A percentile compares a stretch with the other conserved stretches of the same genome.
Evolutionary conservation across 352 stramenopile genomes (phyloP).

Genomic region (Phytopythium litorale): DNA sequence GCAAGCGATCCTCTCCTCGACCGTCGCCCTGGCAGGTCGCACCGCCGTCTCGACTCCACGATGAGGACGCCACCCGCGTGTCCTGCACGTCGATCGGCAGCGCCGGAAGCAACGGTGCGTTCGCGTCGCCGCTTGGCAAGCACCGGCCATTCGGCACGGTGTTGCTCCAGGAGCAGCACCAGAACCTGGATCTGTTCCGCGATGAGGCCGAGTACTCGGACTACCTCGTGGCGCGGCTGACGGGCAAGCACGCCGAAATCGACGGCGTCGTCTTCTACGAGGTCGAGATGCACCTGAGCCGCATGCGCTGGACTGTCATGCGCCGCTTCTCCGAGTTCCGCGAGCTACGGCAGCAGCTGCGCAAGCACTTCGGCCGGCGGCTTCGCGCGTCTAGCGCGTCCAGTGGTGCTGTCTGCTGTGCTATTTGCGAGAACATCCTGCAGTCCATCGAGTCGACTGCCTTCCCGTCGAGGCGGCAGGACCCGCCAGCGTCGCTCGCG

Average conservation of each 20-base stretch:
- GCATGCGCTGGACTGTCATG: slow-evolving; percentile 50
- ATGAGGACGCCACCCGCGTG: not conserved
- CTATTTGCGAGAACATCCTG: slow-evolving; percentile 66
- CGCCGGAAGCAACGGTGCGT: not conserved
- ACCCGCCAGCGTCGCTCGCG: slow-evolving; percentile 4
- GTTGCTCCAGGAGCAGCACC: slow-evolving; percentile 26
- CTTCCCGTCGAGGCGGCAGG: slow-evolving; percentile 48
- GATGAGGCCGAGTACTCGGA: slow-evolving; percentile 82
- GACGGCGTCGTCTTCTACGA: slow-evolving; percentile 66
- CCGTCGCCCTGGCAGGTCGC: not conserved
- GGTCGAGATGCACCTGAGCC: slow-evolving; percentile 61
- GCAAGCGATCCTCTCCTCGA: not conserved
- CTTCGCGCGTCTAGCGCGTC: slow-evolving; percentile 16
- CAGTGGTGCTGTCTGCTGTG: slow-evolving; percentile 14
- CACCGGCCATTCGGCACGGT: slow-evolving; percentile 22
- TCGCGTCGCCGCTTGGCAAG: not conserved
- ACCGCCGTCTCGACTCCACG: not conserved
- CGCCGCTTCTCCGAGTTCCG: slow-evolving; percentile 79
- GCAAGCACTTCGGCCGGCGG: slow-evolving; percentile 50
- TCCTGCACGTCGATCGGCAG: not conserved
- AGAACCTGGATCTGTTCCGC: slow-evolving; percentile 51
- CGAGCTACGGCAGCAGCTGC: slow-evolving; percentile 42
- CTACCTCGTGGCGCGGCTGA: slow-evolving; percentile 51
- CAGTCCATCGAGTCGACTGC: slow-evolving; percentile 36
- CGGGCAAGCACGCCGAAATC: slow-evolving; percentile 38